Conservation (phyloP, 2,329 filamentous ascomycete species). For the Stagonosporopsis rhizophila region DNA sequence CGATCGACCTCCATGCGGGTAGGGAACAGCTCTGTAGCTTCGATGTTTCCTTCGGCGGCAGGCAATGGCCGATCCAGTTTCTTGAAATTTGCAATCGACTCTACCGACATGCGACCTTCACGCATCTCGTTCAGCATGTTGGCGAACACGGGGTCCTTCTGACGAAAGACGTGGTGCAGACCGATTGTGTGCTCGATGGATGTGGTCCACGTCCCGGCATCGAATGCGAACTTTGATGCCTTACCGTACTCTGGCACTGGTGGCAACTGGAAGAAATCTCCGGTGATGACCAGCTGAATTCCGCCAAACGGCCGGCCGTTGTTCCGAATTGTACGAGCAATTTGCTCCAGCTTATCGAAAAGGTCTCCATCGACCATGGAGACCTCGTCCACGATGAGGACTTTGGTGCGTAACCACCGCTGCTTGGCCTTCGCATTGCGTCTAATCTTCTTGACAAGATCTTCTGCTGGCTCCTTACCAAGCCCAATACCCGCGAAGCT, state of each 20-base stretch:
- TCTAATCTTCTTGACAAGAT: constrained; percentile 88
- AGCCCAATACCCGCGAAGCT: constrained; percentile 95
- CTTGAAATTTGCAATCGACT: constrained; percentile 79
- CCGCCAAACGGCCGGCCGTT: constrained; percentile 94
- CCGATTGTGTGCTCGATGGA: constrained; percentile 96
- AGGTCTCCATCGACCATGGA: constrained; percentile 98
- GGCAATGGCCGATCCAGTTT: constrained; percentile 69
- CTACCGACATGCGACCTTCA: constrained; percentile 78
- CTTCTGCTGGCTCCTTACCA: constrained; percentile 83
- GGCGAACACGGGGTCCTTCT: constrained; percentile 89
- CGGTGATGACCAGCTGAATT: constrained; percentile 93
- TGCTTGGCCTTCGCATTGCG: constrained; percentile 86
- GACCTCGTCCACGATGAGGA: constrained; percentile 90
- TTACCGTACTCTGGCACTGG: constrained; percentile 83
- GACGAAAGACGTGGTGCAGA: constrained; percentile 93
- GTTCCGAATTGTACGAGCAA: constrained; percentile 84
- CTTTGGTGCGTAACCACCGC: constrained; percentile 87
- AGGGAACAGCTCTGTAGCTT: constrained; percentile 92
- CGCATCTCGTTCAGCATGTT: constrained; percentile 98
- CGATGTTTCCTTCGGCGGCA: constrained; percentile 74
- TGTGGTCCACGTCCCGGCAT: constrained; percentile 88
- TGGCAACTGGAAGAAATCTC: constrained; percentile 96
- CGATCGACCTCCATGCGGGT: constrained; percentile 88
- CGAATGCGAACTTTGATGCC: constrained; percentile 87
- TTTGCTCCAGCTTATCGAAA: constrained; percentile 92